Evolutionary conservation across 2,329 filamentous ascomycete genomes (phyloP).

Genomic region (Colletotrichum tropicale): DNA sequence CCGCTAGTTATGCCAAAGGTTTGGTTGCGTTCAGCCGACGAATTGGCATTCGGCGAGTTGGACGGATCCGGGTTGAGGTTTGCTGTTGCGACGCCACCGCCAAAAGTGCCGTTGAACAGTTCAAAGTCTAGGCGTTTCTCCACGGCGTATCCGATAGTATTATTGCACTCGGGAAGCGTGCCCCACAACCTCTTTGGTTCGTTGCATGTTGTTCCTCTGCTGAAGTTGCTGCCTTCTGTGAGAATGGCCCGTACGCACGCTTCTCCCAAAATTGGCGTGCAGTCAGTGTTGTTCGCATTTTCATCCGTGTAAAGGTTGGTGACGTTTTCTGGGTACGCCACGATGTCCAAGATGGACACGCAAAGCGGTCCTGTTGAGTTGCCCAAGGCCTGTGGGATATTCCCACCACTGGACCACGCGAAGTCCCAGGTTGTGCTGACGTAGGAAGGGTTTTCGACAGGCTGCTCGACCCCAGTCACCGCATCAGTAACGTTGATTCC

Average conservation of each 20-base stretch:
- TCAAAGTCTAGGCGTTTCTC: not conserved
- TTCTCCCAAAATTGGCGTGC: not conserved
- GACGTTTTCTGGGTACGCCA: conserved; percentile 16
- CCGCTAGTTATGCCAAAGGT: not conserved
- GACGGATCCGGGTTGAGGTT: not conserved
- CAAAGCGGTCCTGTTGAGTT: not conserved
- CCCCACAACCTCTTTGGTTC: not conserved
- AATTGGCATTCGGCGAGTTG: not conserved
- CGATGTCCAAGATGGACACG: not conserved
- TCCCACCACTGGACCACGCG: not conserved
- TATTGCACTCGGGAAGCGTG: not conserved
- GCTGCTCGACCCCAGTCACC: not conserved
- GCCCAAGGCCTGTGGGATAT: not conserved
- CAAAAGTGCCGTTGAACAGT: not conserved
- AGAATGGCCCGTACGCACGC: not conserved
- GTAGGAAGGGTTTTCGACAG: not conserved
- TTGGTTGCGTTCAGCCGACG: not conserved
- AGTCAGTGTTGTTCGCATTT: not conserved
- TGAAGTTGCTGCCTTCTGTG: not conserved
- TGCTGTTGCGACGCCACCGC: not conserved
- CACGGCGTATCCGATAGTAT: not conserved
- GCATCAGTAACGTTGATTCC: not conserved
- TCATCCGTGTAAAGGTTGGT: not conserved
- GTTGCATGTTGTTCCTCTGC: not conserved
- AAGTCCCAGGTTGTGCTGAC: conserved; percentile 6